Evolutionary conservation across 192 early-diverging fungal species (phyloP), one percentile per base, ranked within the genome.

Genomic region (Backusella sp.): DNA sequence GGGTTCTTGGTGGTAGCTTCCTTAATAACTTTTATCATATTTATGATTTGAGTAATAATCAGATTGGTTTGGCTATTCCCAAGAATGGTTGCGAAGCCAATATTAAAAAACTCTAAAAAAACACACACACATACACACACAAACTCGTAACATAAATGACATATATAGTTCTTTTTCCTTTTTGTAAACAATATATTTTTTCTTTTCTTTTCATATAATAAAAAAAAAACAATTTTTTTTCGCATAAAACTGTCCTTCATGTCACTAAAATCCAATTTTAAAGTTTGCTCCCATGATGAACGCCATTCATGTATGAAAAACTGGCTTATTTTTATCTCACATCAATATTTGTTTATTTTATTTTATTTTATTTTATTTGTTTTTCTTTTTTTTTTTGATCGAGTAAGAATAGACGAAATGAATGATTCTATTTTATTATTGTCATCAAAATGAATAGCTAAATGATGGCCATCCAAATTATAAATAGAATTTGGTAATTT

Each of bases 1-100:
- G 79, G 79, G 72, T 76, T 49, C 70, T 80, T 21, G 79, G 79
- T 44, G 66, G 62, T 34, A 41, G 71, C 6, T 80, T 80, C 71
- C 65, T 76, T 21, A 76, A 80, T 41, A 73, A 67, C 46, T 80
- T 80, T 68, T 80, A 80, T 69, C 70, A 72, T 49, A 73, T 80
- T 26, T 80, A 73, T 41, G 79, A 80, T 62, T n/a, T 73, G 34
- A 75, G 71, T 34, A 71, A 76, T 32, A 41, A 62, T 26, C 74
- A 75, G 14, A 49, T 80, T 19, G 79, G 79, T 46, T 71, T 80
- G 19, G 79, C 79, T 71, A 76, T 73, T 17, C 70, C 74, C 1
- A 72, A 69, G 26, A 66, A 65, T 19, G 41, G 71, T 6, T 68
- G 66, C 46, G 52, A 66, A 32, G 79, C 79, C 28, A 76, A 49